phyloP scores from a whole-genome alignment of 306 rosid species.

The Fragaria ananassa region DNA sequence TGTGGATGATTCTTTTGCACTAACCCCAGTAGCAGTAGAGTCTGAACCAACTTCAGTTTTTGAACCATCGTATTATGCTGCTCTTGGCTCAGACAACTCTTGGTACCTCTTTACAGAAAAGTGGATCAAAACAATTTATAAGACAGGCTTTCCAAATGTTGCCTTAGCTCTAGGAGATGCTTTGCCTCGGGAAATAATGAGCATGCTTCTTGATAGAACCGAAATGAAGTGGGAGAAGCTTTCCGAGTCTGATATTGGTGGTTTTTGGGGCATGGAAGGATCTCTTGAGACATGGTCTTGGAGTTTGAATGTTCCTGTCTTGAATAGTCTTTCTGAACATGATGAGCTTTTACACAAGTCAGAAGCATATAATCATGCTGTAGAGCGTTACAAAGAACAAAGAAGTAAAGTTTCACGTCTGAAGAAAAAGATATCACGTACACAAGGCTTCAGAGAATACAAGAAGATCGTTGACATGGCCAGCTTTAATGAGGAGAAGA shows the following conservation, averaged over 20 bases:
- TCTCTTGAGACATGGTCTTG: slow-evolving; percentile 96
- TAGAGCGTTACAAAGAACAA: slow-evolving; percentile 72
- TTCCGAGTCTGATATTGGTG: slow-evolving; percentile 67
- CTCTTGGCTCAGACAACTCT: slow-evolving; percentile 92
- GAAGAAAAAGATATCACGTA: slow-evolving; percentile 75
- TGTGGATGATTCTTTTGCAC: slow-evolving; percentile 49
- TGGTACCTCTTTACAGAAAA: slow-evolving; percentile 91
- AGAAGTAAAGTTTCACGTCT: slow-evolving; percentile 83
- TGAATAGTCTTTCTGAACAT: slow-evolving; percentile 78
- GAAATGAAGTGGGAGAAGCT: slow-evolving; percentile 92
- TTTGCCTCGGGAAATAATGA: slow-evolving; percentile 85
- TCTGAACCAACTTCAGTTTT: slow-evolving; percentile 34
- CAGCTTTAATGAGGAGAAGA: slow-evolving; percentile 69
- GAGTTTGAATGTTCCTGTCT: slow-evolving; percentile 93
- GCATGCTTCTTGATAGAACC: slow-evolving; percentile 67
- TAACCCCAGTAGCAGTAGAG: slow-evolving; percentile 35
- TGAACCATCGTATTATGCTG: slow-evolving; percentile 72
- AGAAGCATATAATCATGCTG: slow-evolving; percentile 44
- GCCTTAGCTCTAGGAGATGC: slow-evolving; percentile 76
- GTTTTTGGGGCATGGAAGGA: slow-evolving; percentile 84
- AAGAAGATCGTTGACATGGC: slow-evolving; percentile 60
- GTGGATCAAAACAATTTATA: slow-evolving; percentile 80
- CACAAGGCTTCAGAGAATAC: slow-evolving; percentile 80
- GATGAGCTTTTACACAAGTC: slow-evolving; percentile 72
- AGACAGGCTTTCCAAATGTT: slow-evolving; percentile 75